Base-by-base conservation (phyloP, 371 early-diverging fungal genomes). In the Mucor plumbeus region DNA sequence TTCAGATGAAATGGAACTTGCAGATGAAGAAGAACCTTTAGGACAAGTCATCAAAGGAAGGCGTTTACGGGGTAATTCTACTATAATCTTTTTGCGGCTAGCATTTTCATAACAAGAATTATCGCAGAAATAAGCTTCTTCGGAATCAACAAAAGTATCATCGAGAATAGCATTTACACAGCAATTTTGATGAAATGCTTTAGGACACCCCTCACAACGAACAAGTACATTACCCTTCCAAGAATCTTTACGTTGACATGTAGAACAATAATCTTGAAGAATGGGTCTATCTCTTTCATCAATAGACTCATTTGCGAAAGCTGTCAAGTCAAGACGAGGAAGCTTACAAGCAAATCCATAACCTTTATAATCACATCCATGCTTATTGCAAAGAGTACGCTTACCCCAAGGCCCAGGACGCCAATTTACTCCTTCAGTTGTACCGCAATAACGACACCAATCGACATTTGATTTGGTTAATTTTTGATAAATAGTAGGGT, bases 331-430 rank as follows among this genome's bases (percentile, higher is more conserved):
- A 33, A 95, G 83, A 36, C 95, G 90, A 43, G 95, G 93, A 69
- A 91, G 79, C 69, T 93, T 94, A 78, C 92, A 93, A 8, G 93
- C 93, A 72, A 95, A 94, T 26, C 96, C 95, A 63, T 95, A 96
- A 21, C 96, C 96, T 78, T 95, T 94, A 78, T 94, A 96, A 82
- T 94, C 94, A 74, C 96, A 95, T 48, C 96, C 96, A 74, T 95
- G 96, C 77, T 95, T 95, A 79, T 95, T 95, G 92, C 96, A 95
- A 60, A 95, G 84, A 3, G 96, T 95, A 55, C 94, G 90, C 79
- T 95, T 94, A 38, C 96, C 96, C 96, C 96, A 95, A 39, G 96
- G 96, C 3, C 96, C 96, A 26, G 95, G 96, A 48, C 95, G 87
- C 94, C 95, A 96, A 79, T 94, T 95, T 62, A 94, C 92, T 53